Evolutionary conservation across 768 basidiomycete species (phyloP), one percentile per base, ranked within the genome.

Genomic region (Kockovaella imperatae): DNA sequence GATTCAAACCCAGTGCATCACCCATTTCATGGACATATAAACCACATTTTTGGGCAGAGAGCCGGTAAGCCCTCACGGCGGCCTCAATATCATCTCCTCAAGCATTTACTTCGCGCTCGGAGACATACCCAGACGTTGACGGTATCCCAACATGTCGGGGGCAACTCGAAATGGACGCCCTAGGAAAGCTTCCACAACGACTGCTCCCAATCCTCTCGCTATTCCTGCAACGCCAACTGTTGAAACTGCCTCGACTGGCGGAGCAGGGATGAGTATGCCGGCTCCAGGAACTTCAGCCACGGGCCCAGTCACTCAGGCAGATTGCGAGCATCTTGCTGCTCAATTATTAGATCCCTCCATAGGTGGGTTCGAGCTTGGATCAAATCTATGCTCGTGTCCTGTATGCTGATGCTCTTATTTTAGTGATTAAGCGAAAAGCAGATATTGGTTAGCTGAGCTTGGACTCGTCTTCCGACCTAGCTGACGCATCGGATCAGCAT

Each of bases 311-410:
- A 67, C 54, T 3, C 44, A 49, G 21, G 48, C 54, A 14, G 71
- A 72, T 35, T 72, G 69, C 46, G 71, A 72, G 49, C 52, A 47
- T 3, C 47, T 68, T 41, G 69, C 64, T 3, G 56, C 57, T 13
- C 59, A 61, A 35, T 43, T 72, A 36, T 26, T 59, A 15, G 71
- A 72, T 50, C 59, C 66, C 2, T 48, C 38, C n/a, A 36, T 55
- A 10, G 54, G 67, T 67, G 42, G 36, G 56, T 53, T 23, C 20
- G 13, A 18, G 24, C 13, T 41, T 13, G 25, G 26, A 23, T 29
- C 8, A 25, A n/a, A 45, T 24, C 6, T 30, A 29, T 20, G 5
- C 32, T n/a, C 32, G 32, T 34, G 18, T 25, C 23, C n/a, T 32
- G 25, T 29, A 23, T 34, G 14, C 26, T 42, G 10, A 18, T 31